phyloP scores from a whole-genome alignment of 768 basidiomycete genomes.

The Amanita pseudoporphyria region DNA sequence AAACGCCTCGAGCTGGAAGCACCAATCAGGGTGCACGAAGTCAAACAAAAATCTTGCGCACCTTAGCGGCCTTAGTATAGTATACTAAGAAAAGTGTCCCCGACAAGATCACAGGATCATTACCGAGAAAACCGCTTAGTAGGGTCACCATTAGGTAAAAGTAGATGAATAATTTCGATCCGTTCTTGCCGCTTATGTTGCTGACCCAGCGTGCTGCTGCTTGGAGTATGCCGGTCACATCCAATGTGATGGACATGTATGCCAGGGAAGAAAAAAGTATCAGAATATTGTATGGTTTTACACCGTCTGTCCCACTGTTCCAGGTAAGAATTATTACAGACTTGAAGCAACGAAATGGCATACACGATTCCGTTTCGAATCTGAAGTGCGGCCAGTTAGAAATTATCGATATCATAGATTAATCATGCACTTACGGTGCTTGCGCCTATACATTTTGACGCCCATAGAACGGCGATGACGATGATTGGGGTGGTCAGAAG shows the following conservation, averaged over 20 bases:
- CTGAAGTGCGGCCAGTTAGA: slow-evolving; percentile 14
- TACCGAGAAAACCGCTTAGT: slow-evolving; percentile 76
- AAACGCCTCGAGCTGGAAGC: slow-evolving; percentile 31
- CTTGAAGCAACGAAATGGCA: slow-evolving; percentile 13
- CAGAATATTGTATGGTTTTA: slow-evolving; percentile 89
- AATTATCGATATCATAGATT: not conserved
- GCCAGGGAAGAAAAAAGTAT: slow-evolving; percentile 88
- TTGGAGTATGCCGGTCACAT: slow-evolving; percentile 79
- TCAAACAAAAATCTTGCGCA: slow-evolving; percentile 7
- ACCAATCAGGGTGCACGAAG: not conserved
- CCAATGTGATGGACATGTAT: slow-evolving; percentile 88
- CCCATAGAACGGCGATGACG: slow-evolving; percentile 44
- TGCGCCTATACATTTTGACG: slow-evolving; percentile 41
- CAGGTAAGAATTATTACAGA: not conserved
- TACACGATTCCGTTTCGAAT: slow-evolving; percentile 71
- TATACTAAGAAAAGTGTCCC: slow-evolving; percentile 89
- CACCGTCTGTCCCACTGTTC: slow-evolving; percentile 36
- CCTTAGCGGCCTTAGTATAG: slow-evolving; percentile 61
- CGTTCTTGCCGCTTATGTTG: slow-evolving; percentile 64
- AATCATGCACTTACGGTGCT: slow-evolving; percentile 12
- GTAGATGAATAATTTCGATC: slow-evolving; percentile 64
- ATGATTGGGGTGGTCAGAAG: slow-evolving; percentile 46
- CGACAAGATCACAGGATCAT: slow-evolving; percentile 89
- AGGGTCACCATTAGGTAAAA: slow-evolving; percentile 79
- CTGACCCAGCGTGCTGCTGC: slow-evolving; percentile 87